Base-by-base conservation (phyloP, 345 rosid genomes). In the Carallia pectinifolia region DNA sequence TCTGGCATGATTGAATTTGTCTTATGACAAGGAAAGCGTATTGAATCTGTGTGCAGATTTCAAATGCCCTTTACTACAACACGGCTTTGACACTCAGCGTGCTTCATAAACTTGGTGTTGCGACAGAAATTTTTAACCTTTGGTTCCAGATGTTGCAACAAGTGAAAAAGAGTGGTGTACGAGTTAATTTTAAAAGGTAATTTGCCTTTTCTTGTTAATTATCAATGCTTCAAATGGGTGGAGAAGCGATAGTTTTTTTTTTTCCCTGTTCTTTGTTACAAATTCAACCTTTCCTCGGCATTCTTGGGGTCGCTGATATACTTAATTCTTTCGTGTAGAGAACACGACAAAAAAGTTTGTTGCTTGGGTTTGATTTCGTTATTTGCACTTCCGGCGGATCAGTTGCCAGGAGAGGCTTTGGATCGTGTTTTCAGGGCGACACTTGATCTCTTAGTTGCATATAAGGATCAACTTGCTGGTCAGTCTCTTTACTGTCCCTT, bases 81-180 rank as follows among this genome's bases (percentile, higher is more conserved):
- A 80, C 97, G 64, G 67, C 81, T 27, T 80, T 96, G 87, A 88
- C 99, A 5, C 86, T 96, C 58, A 68, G 85, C 81, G 80, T 92
- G 74, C 76, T 96, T 83, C 90, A 87, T 74, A 96, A 82, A 74
- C 87, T 89, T 64, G 91, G 97, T 73, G 89, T 96, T 76, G 83
- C 88, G 23, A 75, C 85, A 12, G 95, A 87, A 61, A 82, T 90
- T 33, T 96, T 96, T 75, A 82, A 79, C 79, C 89, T 92, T 50
- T 96, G 99, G 99, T 96, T 92, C 80, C 93, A 88, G 81, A 88
- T 96, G 97, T 77, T 96, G 86, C 89, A 90, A 77, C 95, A 92
- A 89, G 87, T 81, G 71, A 90, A 82, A 83, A 96, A 87, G 80
- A 92, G 88, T 85, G 99, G 99, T 54, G 70, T 61, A 23, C 87